These are phyloP conservation scores for Aspergillus sp. DNA, from an alignment of 2,329 filamentous ascomycete species.

Conservation along the genomic window DNA sequence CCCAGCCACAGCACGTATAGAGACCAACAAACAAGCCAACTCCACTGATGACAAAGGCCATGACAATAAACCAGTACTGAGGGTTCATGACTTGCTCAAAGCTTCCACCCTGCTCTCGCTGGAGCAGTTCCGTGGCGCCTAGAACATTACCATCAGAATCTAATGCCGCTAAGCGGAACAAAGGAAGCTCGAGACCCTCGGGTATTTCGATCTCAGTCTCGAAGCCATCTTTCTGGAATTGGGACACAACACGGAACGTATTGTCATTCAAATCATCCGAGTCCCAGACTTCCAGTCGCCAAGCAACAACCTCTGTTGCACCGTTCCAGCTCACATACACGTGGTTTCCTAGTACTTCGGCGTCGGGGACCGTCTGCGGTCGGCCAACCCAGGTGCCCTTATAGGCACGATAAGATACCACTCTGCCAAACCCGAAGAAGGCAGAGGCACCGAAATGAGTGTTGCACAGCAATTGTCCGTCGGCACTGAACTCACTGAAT, in stretches of 20 bases:
- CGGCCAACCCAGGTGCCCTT: conserved; percentile 56
- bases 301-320: conserved; percentile 43
- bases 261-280: conserved; percentile 10
- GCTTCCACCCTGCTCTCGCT: conserved; percentile 3
- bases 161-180: conserved; percentile 26
- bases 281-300: conserved; percentile 30
- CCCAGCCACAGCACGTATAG: conserved; percentile 12
- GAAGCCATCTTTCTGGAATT: conserved; percentile 31
- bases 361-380: conserved; percentile 41
- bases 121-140: conserved; percentile 19
- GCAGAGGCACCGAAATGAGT: conserved; percentile 47
- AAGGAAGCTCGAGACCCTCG: conserved; percentile 8
- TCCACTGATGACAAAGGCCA: conserved; percentile 14
- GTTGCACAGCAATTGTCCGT: conserved; percentile 57
- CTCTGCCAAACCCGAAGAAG: conserved; percentile 35
- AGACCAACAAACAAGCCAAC: conserved; percentile 19
- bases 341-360: conserved; percentile 27
- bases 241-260: conserved; percentile 20
- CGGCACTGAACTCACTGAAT: conserved; percentile 52
- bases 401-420: conserved; percentile 58
- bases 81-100: conserved; percentile 11
- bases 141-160: conserved; percentile 20
- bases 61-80: conserved; percentile 17
- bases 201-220: conserved; percentile 32
- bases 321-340: conserved; percentile 52